phyloP scores from a whole-genome alignment of 2,329 filamentous ascomycete species.

The Sporothrix curviconia region DNA sequence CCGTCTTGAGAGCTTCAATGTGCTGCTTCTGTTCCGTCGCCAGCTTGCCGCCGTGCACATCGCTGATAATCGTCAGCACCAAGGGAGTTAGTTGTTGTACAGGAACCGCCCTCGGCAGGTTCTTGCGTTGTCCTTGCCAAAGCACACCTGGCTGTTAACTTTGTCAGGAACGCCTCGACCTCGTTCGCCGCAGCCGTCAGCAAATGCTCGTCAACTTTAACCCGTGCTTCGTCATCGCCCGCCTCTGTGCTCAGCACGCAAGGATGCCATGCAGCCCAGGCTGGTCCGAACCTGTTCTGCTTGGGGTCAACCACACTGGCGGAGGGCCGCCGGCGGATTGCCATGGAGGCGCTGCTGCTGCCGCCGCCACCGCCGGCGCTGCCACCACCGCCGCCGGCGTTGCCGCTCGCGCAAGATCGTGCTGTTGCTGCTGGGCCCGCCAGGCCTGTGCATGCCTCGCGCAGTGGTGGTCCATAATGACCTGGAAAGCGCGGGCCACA shows the following conservation, averaged over 20 bases:
- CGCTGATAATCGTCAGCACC: conserved; percentile 84
- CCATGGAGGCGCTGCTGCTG: too few species aligned
- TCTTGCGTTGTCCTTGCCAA: conserved; percentile 64
- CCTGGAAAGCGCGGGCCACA: conserved; percentile 95
- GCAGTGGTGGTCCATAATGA: conserved; percentile 87
- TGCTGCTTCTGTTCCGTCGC: conserved; percentile 67
- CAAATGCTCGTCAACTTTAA: conserved; percentile 71
- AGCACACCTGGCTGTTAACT: conserved; percentile 62
- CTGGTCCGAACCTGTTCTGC: conserved; percentile 96
- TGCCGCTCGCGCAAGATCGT: conserved; percentile 19
- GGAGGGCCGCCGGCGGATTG: too few species aligned
- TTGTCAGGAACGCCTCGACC: conserved; percentile 74
- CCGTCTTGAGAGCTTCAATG: conserved; percentile 61
- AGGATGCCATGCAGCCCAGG: conserved; percentile 82
- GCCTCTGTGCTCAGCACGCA: conserved; percentile 77
- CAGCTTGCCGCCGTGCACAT: conserved; percentile 61
- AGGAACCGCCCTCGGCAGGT: conserved; percentile 82
- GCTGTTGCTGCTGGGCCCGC: conserved; percentile 35
- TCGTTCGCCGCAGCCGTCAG: conserved; percentile 70
- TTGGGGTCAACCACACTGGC: too few species aligned
- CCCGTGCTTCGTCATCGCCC: conserved; percentile 88
- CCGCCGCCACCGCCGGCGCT: conserved; percentile 54
- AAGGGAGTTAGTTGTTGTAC: conserved; percentile 95
- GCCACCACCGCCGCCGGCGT: conserved; percentile 23
- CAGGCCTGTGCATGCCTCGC: conserved; percentile 69